Conservation (phyloP, 495 filamentous ascomycete genomes). For the Aspergillus cristatus region DNA sequence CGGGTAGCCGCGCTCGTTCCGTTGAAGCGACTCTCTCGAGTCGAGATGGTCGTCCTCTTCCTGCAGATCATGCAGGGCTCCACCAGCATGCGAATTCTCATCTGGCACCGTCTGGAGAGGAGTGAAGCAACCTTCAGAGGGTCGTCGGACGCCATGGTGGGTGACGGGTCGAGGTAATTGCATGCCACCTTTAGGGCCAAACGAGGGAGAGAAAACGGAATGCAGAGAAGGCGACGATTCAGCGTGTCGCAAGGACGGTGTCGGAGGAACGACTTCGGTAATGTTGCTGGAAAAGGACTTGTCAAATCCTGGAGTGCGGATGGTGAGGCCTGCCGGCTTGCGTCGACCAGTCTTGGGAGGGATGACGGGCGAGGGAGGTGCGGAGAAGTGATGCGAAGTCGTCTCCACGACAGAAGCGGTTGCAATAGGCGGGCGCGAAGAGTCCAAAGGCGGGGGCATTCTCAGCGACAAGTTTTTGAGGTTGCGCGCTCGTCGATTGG, state of each 20-base stretch:
- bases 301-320: conserved; percentile 52
- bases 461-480: conserved; percentile 90
- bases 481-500: conserved; percentile 70
- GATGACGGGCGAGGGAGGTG: conserved; percentile 78
- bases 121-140: conserved; percentile 21
- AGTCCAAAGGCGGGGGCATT: conserved; percentile 48
- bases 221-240: conserved; percentile 60
- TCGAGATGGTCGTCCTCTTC: conserved; percentile 78
- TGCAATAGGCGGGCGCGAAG: conserved; percentile 39
- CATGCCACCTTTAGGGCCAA: conserved; percentile 56
- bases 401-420: conserved; percentile 38
- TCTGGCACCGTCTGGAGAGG: conserved; percentile 18
- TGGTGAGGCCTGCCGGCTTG: conserved; percentile 69
- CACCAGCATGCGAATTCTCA: conserved; percentile 15
- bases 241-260: conserved; percentile 51
- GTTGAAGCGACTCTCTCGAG: conserved; percentile 56
- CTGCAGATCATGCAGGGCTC: conserved; percentile 33
- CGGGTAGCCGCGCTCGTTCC: conserved; percentile 71
- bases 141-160: conserved; percentile 21
- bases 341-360: conserved; percentile 58
- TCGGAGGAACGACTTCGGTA: conserved; percentile 40
- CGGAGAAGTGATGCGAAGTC: conserved; percentile 47
- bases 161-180: conserved; percentile 45
- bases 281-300: conserved; percentile 26
- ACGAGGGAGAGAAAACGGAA: conserved; percentile 47